These are phyloP conservation scores for Aspergillus avenaceus DNA, from an alignment of 495 filamentous ascomycete species.

Conservation along the genomic window DNA sequence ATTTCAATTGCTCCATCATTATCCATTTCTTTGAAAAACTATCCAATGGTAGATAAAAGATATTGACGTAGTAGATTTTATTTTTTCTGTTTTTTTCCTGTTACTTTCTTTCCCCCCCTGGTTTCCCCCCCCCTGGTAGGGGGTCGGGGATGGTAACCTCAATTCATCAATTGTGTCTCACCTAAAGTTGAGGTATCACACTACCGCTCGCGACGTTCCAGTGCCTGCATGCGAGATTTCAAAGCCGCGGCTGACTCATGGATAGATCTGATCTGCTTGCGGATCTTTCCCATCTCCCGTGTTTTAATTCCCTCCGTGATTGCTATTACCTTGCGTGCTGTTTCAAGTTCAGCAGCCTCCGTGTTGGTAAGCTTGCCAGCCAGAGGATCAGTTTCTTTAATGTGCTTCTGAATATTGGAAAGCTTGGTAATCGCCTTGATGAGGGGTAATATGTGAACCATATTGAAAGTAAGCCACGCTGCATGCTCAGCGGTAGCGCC, in stretches of 20 bases:
- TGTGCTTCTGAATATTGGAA: conserved; percentile 9
- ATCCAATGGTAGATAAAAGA: background rate
- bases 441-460: conserved; percentile 12
- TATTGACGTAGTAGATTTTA: background rate
- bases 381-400: conserved; percentile 5
- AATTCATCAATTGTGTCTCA: no score
- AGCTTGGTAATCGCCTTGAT: conserved; percentile 24
- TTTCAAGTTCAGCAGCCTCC: conserved; percentile 22
- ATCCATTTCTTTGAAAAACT: background rate
- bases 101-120: background rate
- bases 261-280: conserved; percentile 11
- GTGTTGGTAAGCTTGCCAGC: conserved; percentile 8
- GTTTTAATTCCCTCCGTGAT: conserved; percentile 18
- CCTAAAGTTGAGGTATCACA: background rate
- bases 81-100: background rate
- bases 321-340: conserved; percentile 13
- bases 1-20: background rate
- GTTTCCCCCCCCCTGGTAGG: no score
- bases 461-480: conserved; percentile 21
- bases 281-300: conserved; percentile 19
- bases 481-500: conserved; percentile 26
- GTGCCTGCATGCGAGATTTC: conserved; percentile 8
- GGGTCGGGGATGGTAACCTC: no score
- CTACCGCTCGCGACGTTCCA: conserved; percentile 6
- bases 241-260: conserved; percentile 11